Base-by-base conservation (phyloP, 2,329 filamentous ascomycete species). In the Colletotrichum limetticola region DNA sequence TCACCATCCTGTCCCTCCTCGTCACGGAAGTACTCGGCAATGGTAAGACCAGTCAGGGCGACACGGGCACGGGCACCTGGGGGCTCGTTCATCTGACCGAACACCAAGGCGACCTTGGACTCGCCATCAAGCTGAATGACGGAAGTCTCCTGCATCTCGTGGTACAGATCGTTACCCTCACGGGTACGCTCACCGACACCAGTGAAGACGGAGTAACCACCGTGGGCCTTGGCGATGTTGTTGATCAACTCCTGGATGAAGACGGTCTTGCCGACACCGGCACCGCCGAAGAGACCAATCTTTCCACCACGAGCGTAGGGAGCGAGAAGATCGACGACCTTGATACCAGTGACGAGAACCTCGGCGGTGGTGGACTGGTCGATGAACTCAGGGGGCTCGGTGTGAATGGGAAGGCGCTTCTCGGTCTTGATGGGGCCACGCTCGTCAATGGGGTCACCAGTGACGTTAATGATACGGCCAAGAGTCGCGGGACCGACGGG, bases 231-330 rank as follows among this genome's bases (percentile, higher is more conserved):
- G 89, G 97, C 97, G 85, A 99, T 98, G 93, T 99, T 99, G 95
- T 99, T 99, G 90, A 99, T 99, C 85, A 99, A 90, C 90, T 99
- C 97, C 92, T 99, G 97, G 87, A 99, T 99, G 91, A 98, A 99
- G 85, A 99, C 97, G 86, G 97, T 99, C 94, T 99, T 99, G 88
- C 97, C 97, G 91, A 99, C 97, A 97, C 97, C 97, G 82, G 97
- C 97, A 96, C 97, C 97, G 89, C 97, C 97, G 90, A 99, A 99
- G 80, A 99, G 95, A 94, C 97, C 97, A 91, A 99, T 99, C 94
- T 99, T 99, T 92, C 97, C 97, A 95, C 97, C 97, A 97, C 97
- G 97, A 85, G 97, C 97, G 88, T 99, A 99, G 82, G 97, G 97
- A 82, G 97, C 97, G 83, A 99, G 92, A 79, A 99, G 91, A 86